Evolutionary conservation across 768 basidiomycete genomes (phyloP).

Genomic region (Clathrus columnatus): DNA sequence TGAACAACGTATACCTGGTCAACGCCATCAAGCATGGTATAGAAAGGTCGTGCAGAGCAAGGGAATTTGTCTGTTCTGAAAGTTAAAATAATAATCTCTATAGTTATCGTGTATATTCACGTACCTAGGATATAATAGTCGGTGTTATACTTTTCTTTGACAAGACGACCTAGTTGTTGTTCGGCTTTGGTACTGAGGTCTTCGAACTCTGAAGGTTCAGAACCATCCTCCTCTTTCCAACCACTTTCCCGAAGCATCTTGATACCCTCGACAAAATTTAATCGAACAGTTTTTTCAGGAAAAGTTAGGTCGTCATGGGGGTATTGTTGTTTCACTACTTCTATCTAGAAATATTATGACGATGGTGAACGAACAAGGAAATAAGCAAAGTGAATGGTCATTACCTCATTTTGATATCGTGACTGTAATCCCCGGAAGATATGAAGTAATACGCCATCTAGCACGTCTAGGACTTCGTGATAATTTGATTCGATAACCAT

Average conservation of each 20-base stretch:
- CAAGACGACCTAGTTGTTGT: constrained; percentile 37
- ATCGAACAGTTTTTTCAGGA: constrained; percentile 44
- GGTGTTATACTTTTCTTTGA: constrained; percentile 43
- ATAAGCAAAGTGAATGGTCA: neutral
- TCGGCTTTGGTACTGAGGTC: constrained; percentile 45
- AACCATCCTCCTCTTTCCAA: constrained; percentile 25
- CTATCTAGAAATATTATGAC: constrained; percentile 24
- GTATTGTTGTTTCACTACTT: constrained; percentile 38
- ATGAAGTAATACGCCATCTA: constrained; percentile 35
- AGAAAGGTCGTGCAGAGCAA: constrained; percentile 40
- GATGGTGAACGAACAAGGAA: neutral
- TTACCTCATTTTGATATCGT: constrained; percentile 20
- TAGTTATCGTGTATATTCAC: neutral
- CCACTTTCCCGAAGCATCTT: constrained; percentile 42
- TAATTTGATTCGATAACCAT: constrained; percentile 46
- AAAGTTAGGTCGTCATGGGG: constrained; percentile 47
- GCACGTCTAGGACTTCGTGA: constrained; percentile 38
- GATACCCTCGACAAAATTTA: constrained; percentile 44
- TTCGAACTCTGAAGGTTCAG: constrained; percentile 32
- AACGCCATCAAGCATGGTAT: constrained; percentile 44
- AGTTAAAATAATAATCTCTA: neutral
- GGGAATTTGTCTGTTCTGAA: constrained; percentile 44
- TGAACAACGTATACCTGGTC: constrained; percentile 23
- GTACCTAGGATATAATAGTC: constrained; percentile 42
- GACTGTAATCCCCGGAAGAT: constrained; percentile 36